Conservation (phyloP, 352 stramenopile genomes). For the Phytopythium vexans region DNA sequence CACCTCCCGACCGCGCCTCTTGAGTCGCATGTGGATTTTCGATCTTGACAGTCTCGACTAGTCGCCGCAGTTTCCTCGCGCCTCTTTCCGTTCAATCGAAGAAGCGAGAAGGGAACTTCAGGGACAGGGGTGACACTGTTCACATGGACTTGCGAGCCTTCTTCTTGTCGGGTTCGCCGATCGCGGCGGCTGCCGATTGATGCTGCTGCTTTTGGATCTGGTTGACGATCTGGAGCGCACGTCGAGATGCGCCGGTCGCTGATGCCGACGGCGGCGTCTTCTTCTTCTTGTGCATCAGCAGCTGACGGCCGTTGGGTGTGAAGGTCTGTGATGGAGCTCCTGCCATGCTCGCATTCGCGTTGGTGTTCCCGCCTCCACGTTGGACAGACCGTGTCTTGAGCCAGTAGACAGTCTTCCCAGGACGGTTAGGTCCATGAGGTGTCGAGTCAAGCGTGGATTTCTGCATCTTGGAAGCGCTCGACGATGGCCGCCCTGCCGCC, state of each 20-base stretch:
- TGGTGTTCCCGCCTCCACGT: slow-evolving; percentile 9
- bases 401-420: slow-evolving; percentile 70
- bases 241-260: slow-evolving; percentile 43
- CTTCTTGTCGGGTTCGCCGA: slow-evolving; percentile 21
- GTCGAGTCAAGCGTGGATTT: slow-evolving; percentile 59
- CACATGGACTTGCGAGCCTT: slow-evolving; percentile 37
- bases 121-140: not conserved
- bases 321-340: slow-evolving; percentile 18
- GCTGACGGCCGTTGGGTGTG: slow-evolving; percentile 32
- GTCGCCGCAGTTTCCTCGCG: too few relatives aligned
- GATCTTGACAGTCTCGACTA: too few relatives aligned
- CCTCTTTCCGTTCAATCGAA: too few relatives aligned
- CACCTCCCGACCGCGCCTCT: too few relatives aligned
- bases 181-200: slow-evolving; percentile 22
- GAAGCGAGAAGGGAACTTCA: too few relatives aligned
- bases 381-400: slow-evolving; percentile 70
- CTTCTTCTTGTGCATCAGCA: slow-evolving; percentile 36
- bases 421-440: slow-evolving; percentile 23
- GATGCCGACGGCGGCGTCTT: slow-evolving; percentile 59
- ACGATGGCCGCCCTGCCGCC: slow-evolving; percentile 28
- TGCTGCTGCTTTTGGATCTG: slow-evolving; percentile 40
- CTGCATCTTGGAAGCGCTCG: slow-evolving; percentile 46
- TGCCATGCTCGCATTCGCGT: too few relatives aligned
- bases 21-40: too few relatives aligned
- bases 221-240: slow-evolving; percentile 82